Evolutionary conservation across 169 alveolate genomes (phyloP).

Genomic region (Theileria annulata): DNA sequence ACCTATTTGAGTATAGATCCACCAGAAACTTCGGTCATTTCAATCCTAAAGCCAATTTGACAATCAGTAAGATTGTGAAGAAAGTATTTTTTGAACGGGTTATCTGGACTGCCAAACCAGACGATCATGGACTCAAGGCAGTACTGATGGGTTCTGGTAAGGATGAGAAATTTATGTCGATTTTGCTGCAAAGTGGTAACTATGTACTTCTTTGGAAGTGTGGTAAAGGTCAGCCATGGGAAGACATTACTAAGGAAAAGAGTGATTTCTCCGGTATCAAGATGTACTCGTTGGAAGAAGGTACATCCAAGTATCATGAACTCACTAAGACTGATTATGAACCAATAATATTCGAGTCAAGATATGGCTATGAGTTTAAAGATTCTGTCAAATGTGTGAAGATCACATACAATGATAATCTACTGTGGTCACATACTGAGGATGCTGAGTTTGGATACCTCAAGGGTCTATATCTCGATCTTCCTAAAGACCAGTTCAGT

Average conservation of each 20-base stretch:
- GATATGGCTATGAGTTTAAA: not conserved
- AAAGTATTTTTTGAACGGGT: too few relatives aligned
- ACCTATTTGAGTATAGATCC: not conserved
- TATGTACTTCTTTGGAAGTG: not conserved
- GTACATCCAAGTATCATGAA: not conserved
- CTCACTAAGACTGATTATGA: not conserved
- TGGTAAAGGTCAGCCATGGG: not conserved
- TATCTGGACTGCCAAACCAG: too few relatives aligned
- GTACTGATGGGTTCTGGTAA: not conserved
- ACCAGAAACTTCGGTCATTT: not conserved
- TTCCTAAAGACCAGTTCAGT: not conserved
- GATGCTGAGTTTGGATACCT: not conserved
- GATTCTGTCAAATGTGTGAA: not conserved
- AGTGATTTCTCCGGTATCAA: not conserved
- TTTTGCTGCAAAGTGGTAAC: not conserved
- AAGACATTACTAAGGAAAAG: not conserved
- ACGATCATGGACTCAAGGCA: not conserved
- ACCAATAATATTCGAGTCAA: not conserved
- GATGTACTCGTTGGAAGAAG: not conserved
- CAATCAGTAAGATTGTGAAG: not conserved
- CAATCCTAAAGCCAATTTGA: not conserved
- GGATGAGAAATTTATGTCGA: not conserved
- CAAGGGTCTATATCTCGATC: not conserved
- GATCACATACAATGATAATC: not conserved
- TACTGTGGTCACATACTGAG: not conserved